Conservation (phyloP, 2,329 filamentous ascomycete genomes). For the Apiospora phragmitis region DNA sequence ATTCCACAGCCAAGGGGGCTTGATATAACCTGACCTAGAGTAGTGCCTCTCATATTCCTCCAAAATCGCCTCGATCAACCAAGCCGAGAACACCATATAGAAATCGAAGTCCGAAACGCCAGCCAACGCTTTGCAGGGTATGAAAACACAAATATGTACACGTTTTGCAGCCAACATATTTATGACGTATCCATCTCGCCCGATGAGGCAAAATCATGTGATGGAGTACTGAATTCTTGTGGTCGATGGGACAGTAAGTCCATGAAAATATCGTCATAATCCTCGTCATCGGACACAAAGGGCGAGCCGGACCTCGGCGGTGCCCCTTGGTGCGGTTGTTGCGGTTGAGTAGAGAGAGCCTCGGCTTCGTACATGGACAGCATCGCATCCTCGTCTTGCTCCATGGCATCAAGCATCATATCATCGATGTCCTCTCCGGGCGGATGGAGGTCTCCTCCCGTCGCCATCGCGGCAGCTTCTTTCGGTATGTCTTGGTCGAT, state of each 20-base stretch:
- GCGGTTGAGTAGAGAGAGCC: constrained; percentile 18
- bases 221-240: neutral
- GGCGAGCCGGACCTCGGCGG: constrained; percentile 33
- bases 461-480: neutral
- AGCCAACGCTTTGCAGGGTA: neutral
- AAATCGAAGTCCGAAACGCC: constrained; percentile 5
- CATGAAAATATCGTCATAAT: constrained; percentile 66
- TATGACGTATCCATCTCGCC: constrained; percentile 48
- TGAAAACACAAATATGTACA: neutral
- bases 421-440: constrained; percentile 39
- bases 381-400: constrained; percentile 59
- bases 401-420: constrained; percentile 54
- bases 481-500: constrained; percentile 46
- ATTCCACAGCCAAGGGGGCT: neutral
- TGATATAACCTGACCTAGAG: neutral
- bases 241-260: constrained; percentile 56
- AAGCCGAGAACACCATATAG: neutral
- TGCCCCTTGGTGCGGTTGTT: constrained; percentile 8
- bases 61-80: neutral
- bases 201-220: neutral
- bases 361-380: constrained; percentile 45
- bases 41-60: neutral
- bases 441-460: constrained; percentile 3
- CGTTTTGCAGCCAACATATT: neutral
- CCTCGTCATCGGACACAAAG: constrained; percentile 53